phyloP scores from a whole-genome alignment of 495 filamentous ascomycete species.

The Venustampulla echinocandica region DNA sequence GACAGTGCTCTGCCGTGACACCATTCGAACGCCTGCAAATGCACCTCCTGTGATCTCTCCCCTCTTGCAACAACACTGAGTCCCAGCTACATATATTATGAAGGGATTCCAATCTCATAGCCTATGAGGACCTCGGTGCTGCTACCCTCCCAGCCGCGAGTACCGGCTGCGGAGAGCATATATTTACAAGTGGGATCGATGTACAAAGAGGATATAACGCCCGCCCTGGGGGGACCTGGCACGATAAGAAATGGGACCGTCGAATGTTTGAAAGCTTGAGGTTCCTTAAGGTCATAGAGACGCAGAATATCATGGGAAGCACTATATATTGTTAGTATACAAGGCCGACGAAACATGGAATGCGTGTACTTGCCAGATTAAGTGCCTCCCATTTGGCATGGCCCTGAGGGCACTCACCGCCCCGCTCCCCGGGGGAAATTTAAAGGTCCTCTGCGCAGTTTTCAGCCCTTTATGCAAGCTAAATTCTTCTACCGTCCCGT shows the following conservation, averaged over 20 bases:
- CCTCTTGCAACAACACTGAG: no score
- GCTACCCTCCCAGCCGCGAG: slow-evolving; percentile 90
- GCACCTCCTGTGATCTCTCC: no score
- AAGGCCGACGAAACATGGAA: background rate
- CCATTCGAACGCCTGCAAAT: no score
- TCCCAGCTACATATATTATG: no score
- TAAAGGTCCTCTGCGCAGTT: slow-evolving; percentile 70
- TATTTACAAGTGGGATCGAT: slow-evolving; percentile 82
- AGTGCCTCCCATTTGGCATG: slow-evolving; percentile 89
- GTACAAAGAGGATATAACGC: slow-evolving; percentile 76
- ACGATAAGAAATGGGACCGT: slow-evolving; percentile 90
- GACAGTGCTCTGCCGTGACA: no score
- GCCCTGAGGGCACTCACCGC: slow-evolving; percentile 76
- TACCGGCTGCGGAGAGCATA: slow-evolving; percentile 85
- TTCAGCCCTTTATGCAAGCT: slow-evolving; percentile 72
- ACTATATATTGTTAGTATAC: slow-evolving; percentile 31
- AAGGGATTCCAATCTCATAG: slow-evolving; percentile 68
- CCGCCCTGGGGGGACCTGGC: slow-evolving; percentile 79
- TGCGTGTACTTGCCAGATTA: slow-evolving; percentile 62
- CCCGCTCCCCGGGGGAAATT: slow-evolving; percentile 82
- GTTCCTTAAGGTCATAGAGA: slow-evolving; percentile 79
- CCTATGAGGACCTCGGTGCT: slow-evolving; percentile 86
- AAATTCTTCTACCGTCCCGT: slow-evolving; percentile 92
- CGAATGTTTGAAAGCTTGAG: slow-evolving; percentile 54
- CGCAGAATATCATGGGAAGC: slow-evolving; percentile 92